Conservation (phyloP, 2,329 filamentous ascomycete species). For the Cercospora nicotianae region DNA sequence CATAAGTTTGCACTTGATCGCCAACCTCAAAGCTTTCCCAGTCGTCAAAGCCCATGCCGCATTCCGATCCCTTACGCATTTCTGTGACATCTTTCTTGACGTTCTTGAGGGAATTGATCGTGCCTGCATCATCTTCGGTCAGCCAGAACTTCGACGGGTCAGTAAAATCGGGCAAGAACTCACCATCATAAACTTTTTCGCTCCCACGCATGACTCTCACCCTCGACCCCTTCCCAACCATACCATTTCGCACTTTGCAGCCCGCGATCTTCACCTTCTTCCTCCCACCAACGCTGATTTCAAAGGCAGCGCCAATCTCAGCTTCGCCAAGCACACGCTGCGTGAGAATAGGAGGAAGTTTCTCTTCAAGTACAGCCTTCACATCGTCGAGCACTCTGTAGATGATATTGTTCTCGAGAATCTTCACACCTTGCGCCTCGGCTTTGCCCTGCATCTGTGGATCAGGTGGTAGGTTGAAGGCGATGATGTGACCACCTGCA, state of each 20-base stretch:
- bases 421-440: conserved; percentile 67
- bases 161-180: conserved; percentile 41
- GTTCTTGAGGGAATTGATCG: conserved; percentile 79
- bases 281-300: conserved; percentile 74
- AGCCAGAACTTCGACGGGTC: conserved; percentile 9
- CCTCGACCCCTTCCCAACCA: conserved; percentile 62
- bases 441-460: conserved; percentile 67
- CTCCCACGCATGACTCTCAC: conserved; percentile 70
- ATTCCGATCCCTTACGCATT: conserved; percentile 91
- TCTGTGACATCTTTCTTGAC: conserved; percentile 88
- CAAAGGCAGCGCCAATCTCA: conserved; percentile 78
- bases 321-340: conserved; percentile 81
- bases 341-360: conserved; percentile 66
- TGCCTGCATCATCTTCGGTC: conserved; percentile 54
- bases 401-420: conserved; percentile 85
- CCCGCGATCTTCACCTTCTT: conserved; percentile 77
- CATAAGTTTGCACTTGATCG: conserved; percentile 85
- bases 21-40: conserved; percentile 78
- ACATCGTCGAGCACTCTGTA: conserved; percentile 77
- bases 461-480: conserved; percentile 77
- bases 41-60: conserved; percentile 78
- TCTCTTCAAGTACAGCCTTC: conserved; percentile 65
- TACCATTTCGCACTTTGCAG: conserved; percentile 80
- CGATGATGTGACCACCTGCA: conserved; percentile 74
- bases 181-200: conserved; percentile 78